These are phyloP conservation scores for Picochlorum costavermella DNA, from an alignment of 139 green algal species.

Conservation along the genomic window DNA sequence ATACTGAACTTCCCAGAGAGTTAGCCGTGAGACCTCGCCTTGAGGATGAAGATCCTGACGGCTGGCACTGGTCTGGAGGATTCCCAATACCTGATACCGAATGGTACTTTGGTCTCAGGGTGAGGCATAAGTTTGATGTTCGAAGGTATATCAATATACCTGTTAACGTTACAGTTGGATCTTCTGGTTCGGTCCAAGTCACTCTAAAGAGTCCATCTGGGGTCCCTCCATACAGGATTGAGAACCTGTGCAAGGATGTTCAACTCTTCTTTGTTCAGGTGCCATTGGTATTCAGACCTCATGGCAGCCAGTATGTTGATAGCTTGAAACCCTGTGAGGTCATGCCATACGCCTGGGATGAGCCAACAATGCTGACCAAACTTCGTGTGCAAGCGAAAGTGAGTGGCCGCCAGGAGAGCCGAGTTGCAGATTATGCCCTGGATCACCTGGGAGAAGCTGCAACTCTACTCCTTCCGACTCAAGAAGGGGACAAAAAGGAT, in stretches of 20 bases:
- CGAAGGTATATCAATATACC: slow-evolving; percentile 67
- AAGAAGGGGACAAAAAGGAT: slow-evolving; percentile 5
- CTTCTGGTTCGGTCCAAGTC: slow-evolving; percentile 45
- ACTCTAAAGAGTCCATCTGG: slow-evolving; percentile 43
- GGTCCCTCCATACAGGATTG: slow-evolving; percentile 61
- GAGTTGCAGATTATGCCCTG: slow-evolving; percentile 27
- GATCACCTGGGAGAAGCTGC: slow-evolving; percentile 34
- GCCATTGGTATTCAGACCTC: slow-evolving; percentile 4
- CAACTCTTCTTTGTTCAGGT: slow-evolving; percentile 51
- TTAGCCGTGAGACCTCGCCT: slow-evolving; percentile 54
- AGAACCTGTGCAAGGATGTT: slow-evolving; percentile 69
- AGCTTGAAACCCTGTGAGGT: slow-evolving; percentile 22
- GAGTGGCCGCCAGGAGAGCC: not conserved
- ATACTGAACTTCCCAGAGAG: slow-evolving; percentile 38
- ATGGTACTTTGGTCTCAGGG: slow-evolving; percentile 70
- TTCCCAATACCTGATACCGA: slow-evolving; percentile 54
- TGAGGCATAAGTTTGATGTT: slow-evolving; percentile 26
- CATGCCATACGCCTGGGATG: slow-evolving; percentile 80
- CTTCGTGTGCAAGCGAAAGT: slow-evolving; percentile 36
- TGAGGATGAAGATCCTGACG: slow-evolving; percentile 11
- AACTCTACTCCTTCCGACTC: slow-evolving; percentile 34
- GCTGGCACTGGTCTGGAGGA: slow-evolving; percentile 51
- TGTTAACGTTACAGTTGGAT: slow-evolving; percentile 71
- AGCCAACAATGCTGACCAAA: slow-evolving; percentile 46
- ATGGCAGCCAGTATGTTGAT: slow-evolving; percentile 21